Percentiles rank a stretch among this genome's conserved stretches.
Conservation (phyloP, 1,139 yeast genomes). For the Taphrina flavorubra region DNA sequence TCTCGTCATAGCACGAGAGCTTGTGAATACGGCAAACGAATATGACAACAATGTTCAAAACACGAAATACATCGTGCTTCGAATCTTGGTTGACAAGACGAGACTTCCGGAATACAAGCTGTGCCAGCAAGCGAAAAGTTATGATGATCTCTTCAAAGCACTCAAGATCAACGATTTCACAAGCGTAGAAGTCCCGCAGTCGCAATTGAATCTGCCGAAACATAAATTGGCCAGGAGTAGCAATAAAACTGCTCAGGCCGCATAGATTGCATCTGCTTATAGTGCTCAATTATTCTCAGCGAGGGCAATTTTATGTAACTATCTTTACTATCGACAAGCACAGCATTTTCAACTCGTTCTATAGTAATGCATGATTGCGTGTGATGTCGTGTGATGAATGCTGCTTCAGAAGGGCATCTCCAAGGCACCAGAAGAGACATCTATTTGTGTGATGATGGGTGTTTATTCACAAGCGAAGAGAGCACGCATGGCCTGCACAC, state of each 20-base stretch:
- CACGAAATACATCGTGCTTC: conserved; percentile 77
- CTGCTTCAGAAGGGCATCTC: too few relatives aligned
- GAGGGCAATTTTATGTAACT: not conserved
- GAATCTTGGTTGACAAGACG: conserved; percentile 81
- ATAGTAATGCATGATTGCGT: too few relatives aligned
- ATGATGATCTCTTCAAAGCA: conserved; percentile 57
- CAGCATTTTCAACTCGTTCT: too few relatives aligned
- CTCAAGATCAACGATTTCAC: conserved; percentile 18
- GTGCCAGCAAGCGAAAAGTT: conserved; percentile 63
- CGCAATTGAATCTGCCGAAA: not conserved
- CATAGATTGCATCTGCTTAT: not conserved
- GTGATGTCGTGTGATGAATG: too few relatives aligned
- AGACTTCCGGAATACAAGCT: conserved; percentile 59
- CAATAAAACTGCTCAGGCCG: conserved; percentile 16
- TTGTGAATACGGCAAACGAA: conserved; percentile 59
- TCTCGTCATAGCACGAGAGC: conserved; percentile 62
- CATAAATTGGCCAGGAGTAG: not conserved
- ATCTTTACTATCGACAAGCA: too few relatives aligned
- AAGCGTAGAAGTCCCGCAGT: conserved; percentile 8
- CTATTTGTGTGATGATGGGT: too few relatives aligned
- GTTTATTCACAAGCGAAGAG: too few relatives aligned
- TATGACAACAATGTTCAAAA: conserved; percentile 70
- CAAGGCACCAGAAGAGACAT: too few relatives aligned
- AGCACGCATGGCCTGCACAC: too few relatives aligned
- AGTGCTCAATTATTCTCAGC: not conserved